These are phyloP conservation scores for Irpex rosettiformis DNA, from an alignment of 1,284 basidiomycete genomes.

Conservation along the genomic window DNA sequence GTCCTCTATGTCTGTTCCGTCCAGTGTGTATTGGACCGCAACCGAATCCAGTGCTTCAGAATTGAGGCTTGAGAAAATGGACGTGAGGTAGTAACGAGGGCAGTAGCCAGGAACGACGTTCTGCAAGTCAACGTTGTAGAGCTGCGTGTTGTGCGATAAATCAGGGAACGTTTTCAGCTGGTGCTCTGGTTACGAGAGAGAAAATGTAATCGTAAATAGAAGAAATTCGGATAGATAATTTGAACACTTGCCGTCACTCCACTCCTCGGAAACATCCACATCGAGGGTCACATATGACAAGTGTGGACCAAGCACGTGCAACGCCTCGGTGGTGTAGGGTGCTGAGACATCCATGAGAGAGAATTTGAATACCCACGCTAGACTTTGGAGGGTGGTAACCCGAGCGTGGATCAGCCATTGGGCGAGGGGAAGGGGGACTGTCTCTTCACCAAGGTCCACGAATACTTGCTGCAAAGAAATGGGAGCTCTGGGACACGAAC, in stretches of 20 bases:
- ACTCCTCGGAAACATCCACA: neutral
- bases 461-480: neutral
- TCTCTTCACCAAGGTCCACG: neutral
- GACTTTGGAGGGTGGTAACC: neutral
- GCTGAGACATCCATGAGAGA: neutral
- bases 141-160: neutral
- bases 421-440: neutral
- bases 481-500: neutral
- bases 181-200: too few relatives aligned
- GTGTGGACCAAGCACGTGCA: neutral
- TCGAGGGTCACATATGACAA: neutral
- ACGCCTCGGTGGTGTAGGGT: neutral
- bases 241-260: neutral
- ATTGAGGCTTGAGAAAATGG: too few relatives aligned
- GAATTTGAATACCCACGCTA: neutral
- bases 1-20: too few relatives aligned
- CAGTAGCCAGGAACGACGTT: neutral
- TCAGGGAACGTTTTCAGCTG: too few relatives aligned
- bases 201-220: too few relatives aligned
- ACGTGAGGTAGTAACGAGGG: too few relatives aligned
- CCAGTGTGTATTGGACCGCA: too few relatives aligned
- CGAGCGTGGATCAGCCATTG: neutral
- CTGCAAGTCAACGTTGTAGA: neutral
- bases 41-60: too few relatives aligned
- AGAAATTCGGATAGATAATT: neutral